Percentiles rank a stretch among this genome's conserved stretches.
Evolutionary conservation across 225 moss, liverwort and hornwort genomes (phyloP).

Genomic region (Polytrichum formosum): DNA sequence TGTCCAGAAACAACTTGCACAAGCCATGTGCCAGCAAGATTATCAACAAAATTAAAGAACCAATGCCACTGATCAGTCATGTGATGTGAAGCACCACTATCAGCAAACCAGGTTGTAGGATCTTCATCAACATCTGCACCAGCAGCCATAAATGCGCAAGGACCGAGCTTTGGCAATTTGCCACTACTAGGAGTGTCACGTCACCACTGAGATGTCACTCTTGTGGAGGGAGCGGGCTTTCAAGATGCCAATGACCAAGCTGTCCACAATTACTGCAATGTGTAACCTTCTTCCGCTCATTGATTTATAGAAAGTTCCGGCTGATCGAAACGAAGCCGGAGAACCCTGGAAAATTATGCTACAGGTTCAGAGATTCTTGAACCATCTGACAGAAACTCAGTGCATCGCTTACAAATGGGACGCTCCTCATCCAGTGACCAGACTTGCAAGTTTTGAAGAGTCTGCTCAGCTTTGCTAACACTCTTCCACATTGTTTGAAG

Average conservation of each 20-base stretch:
- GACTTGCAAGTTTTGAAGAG: not conserved
- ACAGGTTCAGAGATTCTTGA: no score
- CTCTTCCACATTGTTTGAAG: not conserved
- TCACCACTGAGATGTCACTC: not conserved
- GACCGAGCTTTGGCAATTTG: not conserved
- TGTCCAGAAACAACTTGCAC: no score
- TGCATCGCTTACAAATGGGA: not conserved
- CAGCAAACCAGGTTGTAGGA: not conserved
- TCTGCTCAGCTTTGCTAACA: not conserved
- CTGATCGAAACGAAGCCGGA: no score
- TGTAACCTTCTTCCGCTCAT: not conserved
- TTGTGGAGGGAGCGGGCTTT: not conserved
- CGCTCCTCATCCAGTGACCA: not conserved
- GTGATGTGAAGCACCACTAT: not conserved
- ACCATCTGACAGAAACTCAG: not conserved
- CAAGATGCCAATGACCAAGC: not conserved
- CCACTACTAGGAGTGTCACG: not conserved
- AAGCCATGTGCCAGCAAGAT: no score
- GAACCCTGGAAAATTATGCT: no score
- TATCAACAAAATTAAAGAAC: not conserved
- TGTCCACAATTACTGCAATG: not conserved
- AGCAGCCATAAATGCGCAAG: not conserved
- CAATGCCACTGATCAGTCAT: not conserved
- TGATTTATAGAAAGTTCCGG: not conserved
- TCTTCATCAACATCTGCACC: not conserved